Conservation (phyloP, 768 basidiomycete species). For the Mycena albidolilacea region DNA sequence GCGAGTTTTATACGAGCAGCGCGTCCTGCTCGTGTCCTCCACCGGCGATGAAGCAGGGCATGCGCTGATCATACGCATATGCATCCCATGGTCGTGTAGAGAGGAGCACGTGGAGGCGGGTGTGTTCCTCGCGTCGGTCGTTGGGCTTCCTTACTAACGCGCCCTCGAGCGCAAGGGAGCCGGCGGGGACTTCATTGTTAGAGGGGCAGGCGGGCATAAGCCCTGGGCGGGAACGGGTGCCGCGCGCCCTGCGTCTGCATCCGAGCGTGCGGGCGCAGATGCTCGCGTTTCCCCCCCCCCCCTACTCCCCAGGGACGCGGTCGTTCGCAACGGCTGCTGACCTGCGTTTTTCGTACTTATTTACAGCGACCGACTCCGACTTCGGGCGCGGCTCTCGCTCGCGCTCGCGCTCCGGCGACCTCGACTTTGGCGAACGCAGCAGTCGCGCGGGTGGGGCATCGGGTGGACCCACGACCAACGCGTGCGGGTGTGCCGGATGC, state of each 20-base stretch:
- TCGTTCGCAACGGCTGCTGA: not conserved
- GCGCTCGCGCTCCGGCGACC: not conserved
- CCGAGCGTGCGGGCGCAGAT: not conserved
- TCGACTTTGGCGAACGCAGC: not conserved
- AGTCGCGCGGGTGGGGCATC: slow-evolving; percentile 1
- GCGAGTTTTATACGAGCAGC: slow-evolving; percentile 3
- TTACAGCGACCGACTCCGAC: too few relatives aligned
- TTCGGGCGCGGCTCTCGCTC: not conserved
- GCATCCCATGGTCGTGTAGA: not conserved
- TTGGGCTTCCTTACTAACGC: not conserved
- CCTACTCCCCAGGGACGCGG: too few relatives aligned
- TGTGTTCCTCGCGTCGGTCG: not conserved
- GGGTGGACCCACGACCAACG: not conserved
- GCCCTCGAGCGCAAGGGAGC: not conserved
- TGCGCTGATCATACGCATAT: too few relatives aligned
- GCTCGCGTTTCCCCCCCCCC: too few relatives aligned
- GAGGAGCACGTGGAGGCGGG: not conserved
- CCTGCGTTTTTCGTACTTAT: not conserved
- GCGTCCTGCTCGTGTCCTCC: not conserved
- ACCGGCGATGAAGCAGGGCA: not conserved
- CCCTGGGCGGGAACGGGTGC: not conserved
- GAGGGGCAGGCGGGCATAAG: not conserved
- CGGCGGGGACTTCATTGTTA: not conserved
- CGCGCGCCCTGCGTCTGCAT: too few relatives aligned
- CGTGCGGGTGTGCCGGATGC: not conserved